Evolutionary conservation across 1,284 basidiomycete genomes (phyloP).

Genomic region (Austroboletus novae-zelandiae): DNA sequence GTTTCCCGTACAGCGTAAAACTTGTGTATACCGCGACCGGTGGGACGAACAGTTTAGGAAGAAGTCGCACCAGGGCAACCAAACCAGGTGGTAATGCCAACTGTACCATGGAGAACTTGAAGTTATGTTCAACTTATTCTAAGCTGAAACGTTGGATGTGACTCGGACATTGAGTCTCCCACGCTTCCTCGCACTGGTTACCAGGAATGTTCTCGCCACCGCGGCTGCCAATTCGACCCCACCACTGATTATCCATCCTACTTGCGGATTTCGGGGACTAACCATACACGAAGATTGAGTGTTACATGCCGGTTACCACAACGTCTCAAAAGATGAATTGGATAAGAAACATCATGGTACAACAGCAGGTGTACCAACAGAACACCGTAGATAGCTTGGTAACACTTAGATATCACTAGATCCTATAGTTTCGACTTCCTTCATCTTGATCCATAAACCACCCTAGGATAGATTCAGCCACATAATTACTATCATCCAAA

Average conservation of each 20-base stretch:
- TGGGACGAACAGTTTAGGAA: constrained; percentile 24
- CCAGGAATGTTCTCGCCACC: too few species aligned
- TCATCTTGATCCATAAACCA: constrained; percentile 29
- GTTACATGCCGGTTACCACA: too few species aligned
- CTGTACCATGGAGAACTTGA: neutral
- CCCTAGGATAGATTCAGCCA: constrained; percentile 6
- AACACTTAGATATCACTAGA: too few species aligned
- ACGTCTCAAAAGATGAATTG: too few species aligned
- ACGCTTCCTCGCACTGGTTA: too few species aligned
- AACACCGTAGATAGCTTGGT: neutral
- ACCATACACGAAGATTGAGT: too few species aligned
- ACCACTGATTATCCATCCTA: too few species aligned
- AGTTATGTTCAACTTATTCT: too few species aligned
- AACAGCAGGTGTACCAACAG: neutral
- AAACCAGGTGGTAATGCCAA: constrained; percentile 30
- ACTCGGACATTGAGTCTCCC: too few species aligned
- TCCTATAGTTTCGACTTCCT: constrained; percentile 11
- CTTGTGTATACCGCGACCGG: constrained; percentile 17
- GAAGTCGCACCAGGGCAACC: constrained; percentile 21
- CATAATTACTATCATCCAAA: neutral
- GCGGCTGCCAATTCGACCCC: too few species aligned
- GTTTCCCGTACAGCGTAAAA: constrained; percentile 7
- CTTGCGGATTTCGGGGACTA: too few species aligned
- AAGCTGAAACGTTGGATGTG: too few species aligned
- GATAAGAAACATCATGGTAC: neutral